These are phyloP conservation scores for Trametes maxima DNA, from an alignment of 768 basidiomycete genomes.

Conservation along the genomic window DNA sequence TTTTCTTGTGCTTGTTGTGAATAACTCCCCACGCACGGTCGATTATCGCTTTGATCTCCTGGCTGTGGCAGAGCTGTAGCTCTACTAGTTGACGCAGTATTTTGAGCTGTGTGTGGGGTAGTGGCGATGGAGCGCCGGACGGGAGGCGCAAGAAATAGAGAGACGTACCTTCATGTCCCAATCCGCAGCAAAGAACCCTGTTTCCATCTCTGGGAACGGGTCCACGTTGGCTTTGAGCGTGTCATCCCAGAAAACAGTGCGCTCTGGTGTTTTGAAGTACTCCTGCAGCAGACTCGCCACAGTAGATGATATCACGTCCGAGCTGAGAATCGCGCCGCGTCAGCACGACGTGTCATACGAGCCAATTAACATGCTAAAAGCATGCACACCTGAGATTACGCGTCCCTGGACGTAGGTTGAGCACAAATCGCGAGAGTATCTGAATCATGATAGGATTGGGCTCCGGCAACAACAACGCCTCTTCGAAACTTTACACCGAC, in stretches of 20 bases:
- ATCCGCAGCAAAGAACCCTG: conserved; percentile 77
- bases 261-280: conserved; percentile 70
- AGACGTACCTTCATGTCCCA: conserved; percentile 80
- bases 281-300: conserved; percentile 69
- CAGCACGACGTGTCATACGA: conserved; percentile 37
- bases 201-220: conserved; percentile 65
- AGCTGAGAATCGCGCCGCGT: conserved; percentile 49
- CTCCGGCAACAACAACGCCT: conserved; percentile 71
- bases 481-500: conserved; percentile 64
- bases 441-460: conserved; percentile 73
- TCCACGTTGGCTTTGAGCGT: conserved; percentile 66
- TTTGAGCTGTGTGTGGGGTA: conserved; percentile 58
- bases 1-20: conserved; percentile 85
- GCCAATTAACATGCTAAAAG: conserved; percentile 34
- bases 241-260: conserved; percentile 83
- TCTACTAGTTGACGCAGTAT: conserved; percentile 85
- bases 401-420: conserved; percentile 84
- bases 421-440: conserved; percentile 74
- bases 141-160: conserved; percentile 27
- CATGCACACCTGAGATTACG: conserved; percentile 83
- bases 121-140: conserved; percentile 21
- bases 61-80: conserved; percentile 71
- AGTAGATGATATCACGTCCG: conserved; percentile 81
- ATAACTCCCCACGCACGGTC: conserved; percentile 88
- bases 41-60: conserved; percentile 68